Conservation (phyloP, 1,284 basidiomycete species). For the Cryptococcus floricola region DNA sequence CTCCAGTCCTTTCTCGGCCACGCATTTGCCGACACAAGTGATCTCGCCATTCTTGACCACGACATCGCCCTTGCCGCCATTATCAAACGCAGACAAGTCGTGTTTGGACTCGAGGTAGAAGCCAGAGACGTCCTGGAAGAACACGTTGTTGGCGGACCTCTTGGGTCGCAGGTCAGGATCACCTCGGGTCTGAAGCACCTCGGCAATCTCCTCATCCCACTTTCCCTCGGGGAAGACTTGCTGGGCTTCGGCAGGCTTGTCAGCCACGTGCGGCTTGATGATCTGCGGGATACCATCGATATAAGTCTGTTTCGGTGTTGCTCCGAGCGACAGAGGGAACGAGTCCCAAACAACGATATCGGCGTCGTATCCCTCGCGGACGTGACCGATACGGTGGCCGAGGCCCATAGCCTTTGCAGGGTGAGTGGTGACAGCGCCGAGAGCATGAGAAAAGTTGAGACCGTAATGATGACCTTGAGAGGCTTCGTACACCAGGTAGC, state of each 20-base stretch:
- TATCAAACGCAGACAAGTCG: constrained; percentile 3
- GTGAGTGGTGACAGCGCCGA: constrained; percentile 68
- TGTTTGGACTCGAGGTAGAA: constrained; percentile 21
- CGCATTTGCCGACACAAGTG: constrained; percentile 41
- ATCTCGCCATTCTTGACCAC: constrained; percentile 48
- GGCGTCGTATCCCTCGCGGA: constrained; percentile 59
- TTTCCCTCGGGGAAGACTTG: constrained; percentile 33
- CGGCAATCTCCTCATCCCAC: constrained; percentile 39
- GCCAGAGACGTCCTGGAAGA: constrained; percentile 45
- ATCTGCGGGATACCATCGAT: constrained; percentile 57
- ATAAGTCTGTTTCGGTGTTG: constrained; percentile 58
- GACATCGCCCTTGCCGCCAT: constrained; percentile 23
- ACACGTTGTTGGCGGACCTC: constrained; percentile 29
- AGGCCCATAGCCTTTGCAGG: constrained; percentile 73
- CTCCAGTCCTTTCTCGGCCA: constrained; percentile 7
- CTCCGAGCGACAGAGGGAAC: constrained; percentile 69
- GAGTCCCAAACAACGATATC: constrained; percentile 85
- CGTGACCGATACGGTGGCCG: constrained; percentile 73
- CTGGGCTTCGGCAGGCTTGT: constrained; percentile 43
- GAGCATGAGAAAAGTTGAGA: constrained; percentile 40
- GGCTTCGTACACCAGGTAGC: constrained; percentile 76
- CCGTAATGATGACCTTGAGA: constrained; percentile 77
- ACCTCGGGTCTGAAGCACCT: constrained; percentile 39
- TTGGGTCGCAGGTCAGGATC: constrained; percentile 44
- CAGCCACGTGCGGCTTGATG: constrained; percentile 33